These are phyloP conservation scores for Tardiomyces digboiensis DNA, from an alignment of 1,139 yeast genomes.

Conservation along the genomic window DNA sequence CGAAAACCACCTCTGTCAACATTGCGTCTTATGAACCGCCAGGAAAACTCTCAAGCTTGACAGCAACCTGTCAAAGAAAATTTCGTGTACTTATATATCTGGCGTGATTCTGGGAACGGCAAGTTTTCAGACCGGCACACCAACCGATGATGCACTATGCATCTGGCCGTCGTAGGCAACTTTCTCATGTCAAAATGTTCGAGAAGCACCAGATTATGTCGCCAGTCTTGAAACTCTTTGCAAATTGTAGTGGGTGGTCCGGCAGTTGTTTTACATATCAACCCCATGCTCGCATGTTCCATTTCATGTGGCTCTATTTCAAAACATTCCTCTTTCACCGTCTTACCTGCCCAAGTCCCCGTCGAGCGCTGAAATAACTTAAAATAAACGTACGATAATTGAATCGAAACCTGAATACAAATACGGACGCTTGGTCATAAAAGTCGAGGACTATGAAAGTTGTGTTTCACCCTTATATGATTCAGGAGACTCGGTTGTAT, in stretches of 20 bases:
- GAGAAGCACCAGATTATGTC: neutral
- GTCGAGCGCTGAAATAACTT: too few relatives aligned
- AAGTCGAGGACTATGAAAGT: too few relatives aligned
- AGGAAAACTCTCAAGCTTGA: neutral
- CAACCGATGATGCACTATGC: neutral
- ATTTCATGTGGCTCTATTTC: too few relatives aligned
- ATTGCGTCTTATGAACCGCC: neutral
- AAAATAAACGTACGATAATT: too few relatives aligned
- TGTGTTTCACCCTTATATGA: too few relatives aligned
- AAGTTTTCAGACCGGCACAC: neutral
- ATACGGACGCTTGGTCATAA: too few relatives aligned
- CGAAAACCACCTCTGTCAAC: neutral
- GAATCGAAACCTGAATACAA: too few relatives aligned
- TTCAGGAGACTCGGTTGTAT: constrained; percentile 12
- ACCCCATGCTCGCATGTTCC: too few relatives aligned
- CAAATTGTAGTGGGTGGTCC: neutral
- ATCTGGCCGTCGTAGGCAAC: neutral
- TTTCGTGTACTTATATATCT: neutral
- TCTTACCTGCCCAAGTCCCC: too few relatives aligned
- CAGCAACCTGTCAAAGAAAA: too few relatives aligned
- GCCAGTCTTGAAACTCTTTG: neutral
- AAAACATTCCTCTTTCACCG: too few relatives aligned
- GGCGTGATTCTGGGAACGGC: neutral
- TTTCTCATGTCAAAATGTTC: neutral
- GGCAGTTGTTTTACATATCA: too few relatives aligned